phyloP scores from a whole-genome alignment of 768 basidiomycete genomes.

The Psilocybe azurescens region DNA sequence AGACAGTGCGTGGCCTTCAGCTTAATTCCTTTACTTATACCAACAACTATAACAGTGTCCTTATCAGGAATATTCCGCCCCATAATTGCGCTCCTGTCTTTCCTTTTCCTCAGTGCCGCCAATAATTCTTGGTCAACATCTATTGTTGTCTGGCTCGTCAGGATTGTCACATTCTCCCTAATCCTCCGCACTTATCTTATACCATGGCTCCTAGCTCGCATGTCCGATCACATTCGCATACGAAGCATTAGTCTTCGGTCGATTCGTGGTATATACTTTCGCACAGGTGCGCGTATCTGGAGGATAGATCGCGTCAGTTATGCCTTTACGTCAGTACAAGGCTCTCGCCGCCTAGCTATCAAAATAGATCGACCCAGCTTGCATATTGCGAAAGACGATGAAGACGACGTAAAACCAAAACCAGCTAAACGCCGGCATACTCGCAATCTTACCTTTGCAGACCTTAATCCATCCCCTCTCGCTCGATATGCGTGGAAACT shows the following conservation, averaged over 20 bases:
- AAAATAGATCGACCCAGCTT: constrained; percentile 66
- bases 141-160: constrained; percentile 53
- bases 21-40: not conserved
- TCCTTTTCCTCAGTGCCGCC: constrained; percentile 37
- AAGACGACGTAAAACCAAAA: constrained; percentile 26
- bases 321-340: constrained; percentile 52
- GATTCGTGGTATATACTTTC: constrained; percentile 76
- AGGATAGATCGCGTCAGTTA: constrained; percentile 76
- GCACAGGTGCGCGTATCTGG: constrained; percentile 56
- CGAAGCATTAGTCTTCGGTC: constrained; percentile 79
- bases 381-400: constrained; percentile 45
- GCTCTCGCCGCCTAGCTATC: constrained; percentile 62
- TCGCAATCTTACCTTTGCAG: constrained; percentile 50
- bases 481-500: constrained; percentile 44
- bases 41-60: constrained; percentile 15
- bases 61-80: constrained; percentile 15
- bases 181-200: constrained; percentile 69
- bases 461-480: constrained; percentile 51
- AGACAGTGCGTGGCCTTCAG: not conserved
- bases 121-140: constrained; percentile 42
- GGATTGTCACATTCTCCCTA: constrained; percentile 58
- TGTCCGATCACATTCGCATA: constrained; percentile 70
- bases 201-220: constrained; percentile 63
- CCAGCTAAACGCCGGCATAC: constrained; percentile 37
- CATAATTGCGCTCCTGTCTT: constrained; percentile 19